Base-by-base conservation (phyloP, 306 rosid genomes). In the Vigna hirtella region DNA sequence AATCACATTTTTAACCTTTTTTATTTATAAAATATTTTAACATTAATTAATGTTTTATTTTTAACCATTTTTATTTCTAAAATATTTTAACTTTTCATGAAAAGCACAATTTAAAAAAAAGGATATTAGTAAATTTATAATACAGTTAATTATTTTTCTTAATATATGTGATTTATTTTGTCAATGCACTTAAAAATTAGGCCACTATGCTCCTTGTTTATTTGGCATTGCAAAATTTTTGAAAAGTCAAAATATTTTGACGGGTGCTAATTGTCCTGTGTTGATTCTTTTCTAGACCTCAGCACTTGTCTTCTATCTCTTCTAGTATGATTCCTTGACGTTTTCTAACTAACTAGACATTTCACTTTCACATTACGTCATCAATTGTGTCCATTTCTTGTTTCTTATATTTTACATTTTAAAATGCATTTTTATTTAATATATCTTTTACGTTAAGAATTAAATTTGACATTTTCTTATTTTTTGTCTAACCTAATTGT, bases 241-340 rank as follows among this genome's bases (percentile, higher is more conserved):
- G 2, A 30, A 48, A 28, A 47, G 17, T 1, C 34, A 57, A 56
- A 32, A n/a, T 1, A 7, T 18, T n/a, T 78, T 69, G 63, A 57
- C 52, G 63, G 47, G 30, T 69, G 48, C 65, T 36, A 52, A 20
- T 11, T 70, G 34, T 38, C 10, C 5, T 34, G 34, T 59, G 59
- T 3, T 5, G 40, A 61, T 30, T 38, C 45, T 62, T 50, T 61
- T 15, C 13, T 13, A 10, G 7, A 36, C 8, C 62, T 47, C 2
- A 48, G 5, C 20, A 24, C 68, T 45, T 77, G 81, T 67, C 74
- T 68, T 53, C 42, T 51, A 52, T 58, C 13, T 26, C 14, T 43
- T 77, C 24, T 17, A 3, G 5, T 43, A 6, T 32, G 42, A 77
- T 66, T 51, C 66, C 66, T 43, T 15, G 7, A 36, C 20, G 43